phyloP scores from a whole-genome alignment of 2,329 filamentous ascomycete genomes.

The Polychaeton citri region DNA sequence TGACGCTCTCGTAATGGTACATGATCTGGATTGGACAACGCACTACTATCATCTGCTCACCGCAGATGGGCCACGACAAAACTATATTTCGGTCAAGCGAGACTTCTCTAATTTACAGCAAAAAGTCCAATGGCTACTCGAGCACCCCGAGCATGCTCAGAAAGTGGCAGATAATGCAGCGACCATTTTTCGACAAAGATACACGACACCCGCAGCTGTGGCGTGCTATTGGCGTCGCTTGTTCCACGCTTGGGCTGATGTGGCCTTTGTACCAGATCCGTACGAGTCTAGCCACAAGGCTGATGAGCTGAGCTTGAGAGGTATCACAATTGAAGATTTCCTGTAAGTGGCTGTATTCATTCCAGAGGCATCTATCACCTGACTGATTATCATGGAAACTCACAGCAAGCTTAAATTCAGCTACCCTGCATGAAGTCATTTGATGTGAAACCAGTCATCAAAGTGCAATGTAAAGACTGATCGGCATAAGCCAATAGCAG shows the following conservation, averaged over 20 bases:
- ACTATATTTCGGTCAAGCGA: constrained; percentile 11
- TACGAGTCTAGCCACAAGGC: no score
- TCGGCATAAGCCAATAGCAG: no score
- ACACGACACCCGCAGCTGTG: constrained; percentile 16
- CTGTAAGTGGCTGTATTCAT: no score
- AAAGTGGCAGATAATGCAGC: constrained; percentile 10
- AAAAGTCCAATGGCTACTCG: constrained; percentile 9
- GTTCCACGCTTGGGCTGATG: constrained; percentile 17
- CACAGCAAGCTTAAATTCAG: no score
- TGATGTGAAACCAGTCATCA: no score
- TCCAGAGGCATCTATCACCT: no score
- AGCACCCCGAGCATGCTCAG: constrained; percentile 9
- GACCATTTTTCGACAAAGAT: constrained; percentile 11
- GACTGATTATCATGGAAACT: no score
- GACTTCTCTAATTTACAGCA: constrained; percentile 4
- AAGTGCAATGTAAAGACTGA: no score
- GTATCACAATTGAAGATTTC: no score
- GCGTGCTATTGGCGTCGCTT: constrained; percentile 20
- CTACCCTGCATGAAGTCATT: no score
- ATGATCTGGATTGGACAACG: constrained; percentile 13
- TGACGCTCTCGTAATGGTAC: constrained; percentile 14
- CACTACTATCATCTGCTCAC: constrained; percentile 15
- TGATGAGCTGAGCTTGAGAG: no score
- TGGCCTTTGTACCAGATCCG: constrained; percentile 16
- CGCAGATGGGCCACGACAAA: constrained; percentile 13